Evolutionary conservation across 2,329 filamentous ascomycete species (phyloP), one percentile per base, ranked within the genome.

Genomic region (Apiospora pterosperma): DNA sequence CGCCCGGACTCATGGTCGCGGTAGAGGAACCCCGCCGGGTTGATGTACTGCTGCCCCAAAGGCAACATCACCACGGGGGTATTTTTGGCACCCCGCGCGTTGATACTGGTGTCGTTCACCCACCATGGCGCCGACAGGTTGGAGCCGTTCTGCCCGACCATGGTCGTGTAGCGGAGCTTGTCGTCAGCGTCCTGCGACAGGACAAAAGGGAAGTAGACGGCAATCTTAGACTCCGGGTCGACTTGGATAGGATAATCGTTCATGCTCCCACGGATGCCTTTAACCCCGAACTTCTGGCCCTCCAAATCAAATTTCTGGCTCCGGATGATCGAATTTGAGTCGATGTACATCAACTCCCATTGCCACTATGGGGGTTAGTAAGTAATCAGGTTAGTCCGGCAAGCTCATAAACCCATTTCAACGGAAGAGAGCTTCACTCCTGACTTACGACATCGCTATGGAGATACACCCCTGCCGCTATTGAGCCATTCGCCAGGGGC

Each of bases 291-390:
- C 5, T 61, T 62, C 28, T 64, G 63, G 59, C 67, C 64, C 5
- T 61, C 60, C 44, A 71, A 66, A 34, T 68, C 63, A 36, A 72
- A 70, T 14, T 65, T 62, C 44, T 71, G 69, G 16, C 67, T 66
- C 4, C 70, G 69, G 31, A 69, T 60, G 12, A 64, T 64, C 7
- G 66, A 66, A 16, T 65, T 44, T 36, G 65, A 62, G 59, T 70
- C 70, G 23, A 69, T 63, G 28, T 72, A 72, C 63, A 71, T 70
- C 23, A 72, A 67, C 36, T 69, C 67, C 8, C 71, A 38, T 64
- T 65, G 67, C 34, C 65, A 62, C 69, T 70, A 55, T 14, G 36
- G 42, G 21, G n/a, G 36, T 69, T n/a, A 69, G 68, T 55, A 65
- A 34, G 25, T 36, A 19, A 39, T 42, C 34, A 48, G 60, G 8